These are phyloP conservation scores for Sclerotinia sclerotiorum DNA, from an alignment of 2,329 filamentous ascomycete species.

Conservation along the genomic window DNA sequence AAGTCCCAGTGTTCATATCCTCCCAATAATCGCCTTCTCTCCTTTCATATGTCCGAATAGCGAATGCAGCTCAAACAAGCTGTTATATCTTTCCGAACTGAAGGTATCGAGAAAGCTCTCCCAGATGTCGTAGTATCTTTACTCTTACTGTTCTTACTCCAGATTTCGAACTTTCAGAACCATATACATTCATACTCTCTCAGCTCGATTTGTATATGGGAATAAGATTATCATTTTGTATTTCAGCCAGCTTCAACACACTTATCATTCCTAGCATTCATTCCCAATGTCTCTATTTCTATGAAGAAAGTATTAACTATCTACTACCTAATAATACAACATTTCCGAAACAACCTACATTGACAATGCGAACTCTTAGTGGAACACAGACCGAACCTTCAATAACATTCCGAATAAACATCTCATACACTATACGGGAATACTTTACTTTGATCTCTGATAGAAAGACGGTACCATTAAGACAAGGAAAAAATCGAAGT, in stretches of 20 bases:
- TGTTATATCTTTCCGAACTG: neutral
- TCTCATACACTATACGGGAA: too few relatives aligned
- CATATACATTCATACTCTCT: too few relatives aligned
- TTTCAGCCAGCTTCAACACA: too few relatives aligned
- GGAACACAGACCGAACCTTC: neutral
- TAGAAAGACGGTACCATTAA: too few relatives aligned
- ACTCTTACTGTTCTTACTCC: neutral
- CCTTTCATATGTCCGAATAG: neutral
- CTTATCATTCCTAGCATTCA: too few relatives aligned
- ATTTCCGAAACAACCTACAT: neutral
- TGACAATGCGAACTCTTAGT: neutral
- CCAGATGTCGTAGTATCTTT: neutral
- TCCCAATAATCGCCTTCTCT: neutral
- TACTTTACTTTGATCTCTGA: too few relatives aligned
- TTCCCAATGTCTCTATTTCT: too few relatives aligned
- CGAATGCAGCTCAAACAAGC: neutral
- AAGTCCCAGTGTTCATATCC: neutral
- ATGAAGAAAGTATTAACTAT: too few relatives aligned
- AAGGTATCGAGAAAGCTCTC: neutral
- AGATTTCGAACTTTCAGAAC: neutral
- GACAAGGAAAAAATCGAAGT: too few relatives aligned
- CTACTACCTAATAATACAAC: too few relatives aligned
- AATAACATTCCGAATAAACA: neutral
- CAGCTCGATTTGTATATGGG: too few relatives aligned
- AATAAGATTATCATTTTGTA: too few relatives aligned